Evolutionary conservation across 768 basidiomycete genomes (phyloP), one percentile per base, ranked within the genome.

Genomic region (Pleurotus tuoliensis): DNA sequence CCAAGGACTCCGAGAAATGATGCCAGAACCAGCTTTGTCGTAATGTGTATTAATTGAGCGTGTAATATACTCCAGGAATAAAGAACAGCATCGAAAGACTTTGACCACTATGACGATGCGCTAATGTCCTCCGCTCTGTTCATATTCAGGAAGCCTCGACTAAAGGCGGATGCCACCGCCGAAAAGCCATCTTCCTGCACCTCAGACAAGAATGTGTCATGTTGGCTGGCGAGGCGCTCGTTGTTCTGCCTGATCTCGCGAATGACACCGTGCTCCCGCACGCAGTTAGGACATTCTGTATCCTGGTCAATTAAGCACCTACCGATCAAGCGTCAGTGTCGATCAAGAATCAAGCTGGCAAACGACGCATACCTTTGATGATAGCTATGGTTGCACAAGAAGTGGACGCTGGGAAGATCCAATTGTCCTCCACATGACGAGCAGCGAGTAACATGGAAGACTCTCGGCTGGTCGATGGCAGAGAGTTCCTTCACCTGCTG

Each of bases 311-410:
- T 82, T n/a, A 98, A 70, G 64, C 94, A 98, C 47, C 95, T 97
- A 59, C 12, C 27, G 50, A 57, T 20, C 5, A 16, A 34, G 11
- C 41, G 43, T 18, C 4, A 47, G 16, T 11, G 24, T 30, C 37
- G 30, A 30, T 58, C 24, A 20, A n/a, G 55, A 5, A n/a, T 20
- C 12, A 25, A 5, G 27, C 45, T 39, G 18, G 37, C 34, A 52
- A 54, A 47, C 34, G 48, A 16, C 2, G 56, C 71, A 67, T 72
- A 92, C 92, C 94, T 80, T 67, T 96, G 93, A 68, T 99, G 97
- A 74, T 92, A 98, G 59, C 92, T 94, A 67, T 98, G 97, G 64
- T 88, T 87, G 71, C 96, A 99, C 96, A 98, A 97, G 66, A 98
- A 98, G 70, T 98, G 95, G 5, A 98, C 80, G 61, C 84, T 89